Base-by-base conservation (phyloP, 805 yeast species). In the Allodekkera sacchari region DNA sequence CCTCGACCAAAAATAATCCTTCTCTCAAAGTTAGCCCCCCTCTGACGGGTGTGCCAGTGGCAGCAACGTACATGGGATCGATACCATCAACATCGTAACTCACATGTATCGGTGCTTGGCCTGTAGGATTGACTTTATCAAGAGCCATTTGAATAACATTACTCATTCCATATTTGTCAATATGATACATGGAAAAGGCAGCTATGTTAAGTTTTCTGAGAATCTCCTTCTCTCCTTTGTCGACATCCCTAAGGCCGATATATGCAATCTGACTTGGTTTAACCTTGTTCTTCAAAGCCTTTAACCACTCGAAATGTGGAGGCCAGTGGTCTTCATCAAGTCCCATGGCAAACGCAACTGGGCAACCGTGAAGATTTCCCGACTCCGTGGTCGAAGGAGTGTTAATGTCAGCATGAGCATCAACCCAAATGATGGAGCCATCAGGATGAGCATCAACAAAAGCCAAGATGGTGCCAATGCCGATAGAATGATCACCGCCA, bases 401-500 rank as follows among this genome's bases (percentile, higher is more conserved):
- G 64, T 92, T 92, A 53, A 92, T 80, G 56, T 89, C 98, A 13
- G 97, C 96, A 56, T 89, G 98, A 0, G 98, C 98, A 59, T 89
- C 98, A 46, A 89, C 80, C 98, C 98, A 89, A 40, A 89, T 54
- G 24, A 89, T 66, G 48, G 95, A 87, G 18, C 95, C 85, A 45
- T 88, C 85, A 13, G 96, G 95, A 53, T 80, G 66, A 42, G 73
- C 70, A 12, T 72, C 74, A 40, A 85, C 66, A 20, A 88, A 83
- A 3, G 94, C 97, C 19, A 84, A 68, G 22, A 89, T 80, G 7
- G 96, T 87, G 30, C 94, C 95, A 48, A 89, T 85, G 31, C 95
- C 97, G 43, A 89, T 81, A 7, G 96, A 85, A 56, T 89, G 98
- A 59, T 89, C 98, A 33, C 98, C 98, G 31, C 98, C 98, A 32